Evolutionary conservation across 2,329 filamentous ascomycete species (phyloP).

Genomic region (Magnaporthiopsis rhizophila): DNA sequence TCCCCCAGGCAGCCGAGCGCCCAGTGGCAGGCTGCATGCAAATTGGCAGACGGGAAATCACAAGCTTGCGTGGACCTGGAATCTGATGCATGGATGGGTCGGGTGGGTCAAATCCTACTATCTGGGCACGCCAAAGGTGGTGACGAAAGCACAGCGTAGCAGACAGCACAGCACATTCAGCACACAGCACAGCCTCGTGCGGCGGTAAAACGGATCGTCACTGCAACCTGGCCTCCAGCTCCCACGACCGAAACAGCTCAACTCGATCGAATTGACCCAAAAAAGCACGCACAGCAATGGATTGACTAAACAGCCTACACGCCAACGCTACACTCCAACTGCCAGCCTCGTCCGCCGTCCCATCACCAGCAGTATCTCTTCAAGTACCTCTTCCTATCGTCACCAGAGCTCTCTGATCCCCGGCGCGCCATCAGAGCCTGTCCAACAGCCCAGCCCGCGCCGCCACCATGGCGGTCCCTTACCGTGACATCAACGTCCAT

Average conservation of each 20-base stretch:
- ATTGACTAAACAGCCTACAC: background rate
- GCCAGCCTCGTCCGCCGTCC: background rate
- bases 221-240: background rate
- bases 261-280: background rate
- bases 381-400: background rate
- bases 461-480: constrained; percentile 49
- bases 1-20: background rate
- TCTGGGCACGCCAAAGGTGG: no score
- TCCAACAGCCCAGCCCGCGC: constrained; percentile 3
- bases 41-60: constrained; percentile 2
- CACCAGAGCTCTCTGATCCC: background rate
- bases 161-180: background rate
- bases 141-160: background rate
- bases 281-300: background rate
- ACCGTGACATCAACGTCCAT: constrained; percentile 95
- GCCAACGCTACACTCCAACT: background rate
- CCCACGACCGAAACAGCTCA: background rate
- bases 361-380: background rate
- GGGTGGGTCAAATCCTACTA: no score
- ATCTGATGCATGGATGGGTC: background rate
- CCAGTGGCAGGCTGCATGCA: background rate
- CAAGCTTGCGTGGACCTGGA: background rate
- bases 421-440: background rate
- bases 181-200: background rate
- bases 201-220: background rate